Evolutionary conservation across 2,329 filamentous ascomycete genomes (phyloP).

Genomic region (Grosmannia penicillata): DNA sequence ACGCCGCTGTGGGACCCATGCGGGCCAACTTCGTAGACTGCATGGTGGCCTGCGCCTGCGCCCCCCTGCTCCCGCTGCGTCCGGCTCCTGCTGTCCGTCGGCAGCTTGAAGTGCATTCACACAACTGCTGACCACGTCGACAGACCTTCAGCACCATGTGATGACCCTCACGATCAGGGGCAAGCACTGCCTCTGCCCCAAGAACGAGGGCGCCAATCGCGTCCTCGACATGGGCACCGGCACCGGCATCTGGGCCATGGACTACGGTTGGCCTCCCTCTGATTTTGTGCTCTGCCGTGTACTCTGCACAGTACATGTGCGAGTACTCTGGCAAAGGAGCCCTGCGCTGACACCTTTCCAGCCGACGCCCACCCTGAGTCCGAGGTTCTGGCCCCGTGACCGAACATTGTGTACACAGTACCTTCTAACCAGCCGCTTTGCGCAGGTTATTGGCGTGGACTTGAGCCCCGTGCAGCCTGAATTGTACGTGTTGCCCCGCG

Average conservation of each 20-base stretch:
- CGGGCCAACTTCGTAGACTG: no score
- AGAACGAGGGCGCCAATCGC: constrained; percentile 9
- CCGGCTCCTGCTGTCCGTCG: no score
- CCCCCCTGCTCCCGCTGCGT: no score
- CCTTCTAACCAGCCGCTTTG: not conserved
- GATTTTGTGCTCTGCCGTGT: no score
- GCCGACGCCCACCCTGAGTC: constrained; percentile 12
- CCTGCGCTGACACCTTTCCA: not conserved
- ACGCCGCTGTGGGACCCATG: no score
- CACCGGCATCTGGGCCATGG: constrained; percentile 14
- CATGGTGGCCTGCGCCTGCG: no score
- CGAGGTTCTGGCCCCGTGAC: not conserved
- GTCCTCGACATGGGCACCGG: constrained; percentile 12
- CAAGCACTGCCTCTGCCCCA: constrained; percentile 9
- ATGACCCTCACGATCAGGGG: constrained; percentile 10
- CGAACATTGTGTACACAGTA: not conserved
- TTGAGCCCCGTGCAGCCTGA: constrained; percentile 12
- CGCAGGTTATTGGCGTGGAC: constrained; percentile 11
- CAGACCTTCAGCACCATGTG: constrained; percentile 12
- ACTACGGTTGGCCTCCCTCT: constrained; percentile 8
- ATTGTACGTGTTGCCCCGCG: constrained; percentile 8
- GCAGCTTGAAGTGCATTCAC: no score
- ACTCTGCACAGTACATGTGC: no score
- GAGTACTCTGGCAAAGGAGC: no score
- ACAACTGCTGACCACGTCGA: no score